phyloP scores from a whole-genome alignment of 2,329 filamentous ascomycete genomes.

The Calonectria pseudoturangicola region DNA sequence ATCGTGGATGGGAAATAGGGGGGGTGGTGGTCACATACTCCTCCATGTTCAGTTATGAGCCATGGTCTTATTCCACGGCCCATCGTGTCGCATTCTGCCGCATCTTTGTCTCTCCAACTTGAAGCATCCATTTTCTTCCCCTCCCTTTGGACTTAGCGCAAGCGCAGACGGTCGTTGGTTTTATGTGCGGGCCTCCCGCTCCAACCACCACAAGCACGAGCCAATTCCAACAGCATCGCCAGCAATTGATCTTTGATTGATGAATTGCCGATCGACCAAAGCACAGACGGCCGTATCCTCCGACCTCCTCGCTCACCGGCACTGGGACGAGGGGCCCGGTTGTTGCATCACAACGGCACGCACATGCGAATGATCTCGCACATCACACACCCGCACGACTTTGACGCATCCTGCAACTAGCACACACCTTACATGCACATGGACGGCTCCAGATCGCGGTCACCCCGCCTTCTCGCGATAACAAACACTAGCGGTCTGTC shows the following conservation, averaged over 20 bases:
- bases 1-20: constrained; percentile 32
- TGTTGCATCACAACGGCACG: constrained; percentile 16
- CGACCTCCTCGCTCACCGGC: constrained; percentile 18
- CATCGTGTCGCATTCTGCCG: constrained; percentile 11
- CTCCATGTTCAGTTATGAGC: not conserved
- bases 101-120: not conserved
- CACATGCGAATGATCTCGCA: constrained; percentile 13
- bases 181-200: constrained; percentile 16
- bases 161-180: not conserved
- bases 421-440: constrained; percentile 32
- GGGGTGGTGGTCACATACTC: constrained; percentile 13
- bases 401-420: constrained; percentile 26
- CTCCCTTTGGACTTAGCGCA: constrained; percentile 2
- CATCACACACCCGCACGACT: constrained; percentile 20
- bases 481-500: constrained; percentile 39
- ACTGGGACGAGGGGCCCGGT: constrained; percentile 4
- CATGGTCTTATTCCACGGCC: constrained; percentile 7
- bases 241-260: constrained; percentile 23
- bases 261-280: constrained; percentile 33
- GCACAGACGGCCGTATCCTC: constrained; percentile 31
- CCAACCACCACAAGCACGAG: constrained; percentile 32
- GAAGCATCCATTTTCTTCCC: constrained; percentile 2
- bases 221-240: constrained; percentile 26
- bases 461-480: constrained; percentile 39
- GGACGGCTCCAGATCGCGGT: constrained; percentile 34